A percentile compares a stretch with the other conserved stretches of the same genome.
Conservation (phyloP, 1,284 basidiomycete genomes). For the Meripilus lineatus region DNA sequence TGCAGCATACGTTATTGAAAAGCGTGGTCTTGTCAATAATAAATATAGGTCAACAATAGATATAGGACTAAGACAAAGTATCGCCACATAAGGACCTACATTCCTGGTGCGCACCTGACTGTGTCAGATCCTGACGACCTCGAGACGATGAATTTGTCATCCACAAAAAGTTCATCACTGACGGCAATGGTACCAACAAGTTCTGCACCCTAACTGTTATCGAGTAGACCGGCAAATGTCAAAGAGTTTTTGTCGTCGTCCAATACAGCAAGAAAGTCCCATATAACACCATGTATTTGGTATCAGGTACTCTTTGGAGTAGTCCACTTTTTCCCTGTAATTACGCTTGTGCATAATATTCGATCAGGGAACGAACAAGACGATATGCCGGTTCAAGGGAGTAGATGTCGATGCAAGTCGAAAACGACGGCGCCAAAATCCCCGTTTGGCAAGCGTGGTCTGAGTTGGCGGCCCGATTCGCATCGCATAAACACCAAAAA, state of each 20-base stretch:
- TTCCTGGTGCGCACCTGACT: conserved; percentile 29
- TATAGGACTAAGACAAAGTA: too few species aligned
- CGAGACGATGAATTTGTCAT: conserved; percentile 30
- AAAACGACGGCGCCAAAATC: too few species aligned
- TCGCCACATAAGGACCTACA: conserved; percentile 29
- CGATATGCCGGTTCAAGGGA: conserved; percentile 43
- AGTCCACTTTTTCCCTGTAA: conserved; percentile 44
- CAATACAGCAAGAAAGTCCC: conserved; percentile 41
- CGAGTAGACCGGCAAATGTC: conserved; percentile 29
- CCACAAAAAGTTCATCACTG: conserved; percentile 42
- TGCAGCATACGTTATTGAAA: too few species aligned
- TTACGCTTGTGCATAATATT: conserved; percentile 33
- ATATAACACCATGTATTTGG: conserved; percentile 52
- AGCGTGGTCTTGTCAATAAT: too few species aligned
- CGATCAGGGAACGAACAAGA: conserved; percentile 38
- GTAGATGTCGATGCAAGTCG: too few species aligned
- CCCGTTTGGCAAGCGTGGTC: too few species aligned
- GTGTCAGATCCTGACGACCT: conserved; percentile 28
- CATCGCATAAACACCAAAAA: conserved; percentile 36
- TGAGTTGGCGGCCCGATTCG: conserved; percentile 63
- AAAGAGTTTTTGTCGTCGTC: conserved; percentile 42
- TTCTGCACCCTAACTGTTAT: conserved; percentile 42
- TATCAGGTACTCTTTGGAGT: conserved; percentile 52
- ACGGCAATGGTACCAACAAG: conserved; percentile 40
- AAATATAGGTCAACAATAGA: too few species aligned